A percentile compares a stretch with the other conserved stretches of the same genome.
Conservation (phyloP, 352 stramenopile genomes). For the Phytophthora ramorum region DNA sequence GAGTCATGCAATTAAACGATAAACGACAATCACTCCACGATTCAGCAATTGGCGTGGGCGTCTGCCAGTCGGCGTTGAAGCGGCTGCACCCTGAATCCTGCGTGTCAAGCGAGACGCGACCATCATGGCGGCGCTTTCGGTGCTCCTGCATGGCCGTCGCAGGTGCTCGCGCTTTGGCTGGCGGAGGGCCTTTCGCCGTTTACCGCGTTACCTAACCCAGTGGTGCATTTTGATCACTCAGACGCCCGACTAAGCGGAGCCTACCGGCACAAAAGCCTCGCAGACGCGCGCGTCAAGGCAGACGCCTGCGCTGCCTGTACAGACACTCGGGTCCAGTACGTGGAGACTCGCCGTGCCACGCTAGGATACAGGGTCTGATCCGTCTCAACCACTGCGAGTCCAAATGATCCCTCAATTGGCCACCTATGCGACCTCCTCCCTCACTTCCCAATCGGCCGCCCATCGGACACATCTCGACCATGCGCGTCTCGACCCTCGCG, state of each 20-base stretch:
- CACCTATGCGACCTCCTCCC: conserved; percentile 8
- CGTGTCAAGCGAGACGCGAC: not conserved
- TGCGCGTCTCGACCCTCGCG: conserved; percentile 17
- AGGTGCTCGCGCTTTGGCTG: too few species aligned
- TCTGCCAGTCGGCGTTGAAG: conserved; percentile 5
- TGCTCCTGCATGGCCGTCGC: too few species aligned
- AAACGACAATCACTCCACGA: conserved; percentile 18
- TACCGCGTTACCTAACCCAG: conserved; percentile 13
- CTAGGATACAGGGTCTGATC: conserved; percentile 31
- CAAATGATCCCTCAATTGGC: not conserved
- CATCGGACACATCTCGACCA: not conserved
- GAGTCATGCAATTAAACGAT: not conserved
- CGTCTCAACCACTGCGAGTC: not conserved
- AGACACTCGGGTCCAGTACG: not conserved
- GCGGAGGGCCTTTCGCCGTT: conserved; percentile 4
- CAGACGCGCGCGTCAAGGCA: conserved; percentile 6
- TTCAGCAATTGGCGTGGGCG: not conserved
- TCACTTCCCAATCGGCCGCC: conserved; percentile 19
- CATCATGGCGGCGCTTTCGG: too few species aligned
- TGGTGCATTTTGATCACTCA: conserved; percentile 31
- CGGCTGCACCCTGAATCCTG: conserved; percentile 16
- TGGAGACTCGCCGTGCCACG: conserved; percentile 16
- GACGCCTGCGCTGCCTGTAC: not conserved
- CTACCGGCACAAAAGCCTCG: conserved; percentile 6
- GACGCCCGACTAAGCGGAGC: conserved; percentile 23